Conservation (phyloP, 805 yeast genomes). For the Isabelozyma rhagii region DNA sequence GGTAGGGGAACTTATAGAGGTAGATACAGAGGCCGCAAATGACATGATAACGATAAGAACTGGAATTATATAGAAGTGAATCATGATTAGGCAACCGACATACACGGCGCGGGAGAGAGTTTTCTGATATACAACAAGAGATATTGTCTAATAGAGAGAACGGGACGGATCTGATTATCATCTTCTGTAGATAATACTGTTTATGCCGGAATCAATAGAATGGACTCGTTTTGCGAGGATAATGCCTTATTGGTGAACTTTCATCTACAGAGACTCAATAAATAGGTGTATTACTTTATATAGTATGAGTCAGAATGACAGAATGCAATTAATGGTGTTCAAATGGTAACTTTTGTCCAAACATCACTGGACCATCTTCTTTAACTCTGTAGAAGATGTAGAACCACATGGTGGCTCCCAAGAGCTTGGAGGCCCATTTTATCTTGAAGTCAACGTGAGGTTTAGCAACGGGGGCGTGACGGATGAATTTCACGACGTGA, state of each 20-base stretch:
- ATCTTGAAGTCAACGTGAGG: conserved; percentile 63
- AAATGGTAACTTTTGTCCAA: conserved; percentile 41
- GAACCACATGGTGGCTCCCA: conserved; percentile 89
- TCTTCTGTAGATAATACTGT: too few relatives aligned
- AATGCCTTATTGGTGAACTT: too few relatives aligned
- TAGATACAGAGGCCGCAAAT: conserved; percentile 7
- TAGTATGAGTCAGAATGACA: background rate
- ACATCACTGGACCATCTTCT: conserved; percentile 65
- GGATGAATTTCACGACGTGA: conserved; percentile 38
- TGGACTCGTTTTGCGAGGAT: too few relatives aligned
- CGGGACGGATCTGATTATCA: too few relatives aligned
- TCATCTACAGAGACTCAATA: background rate
- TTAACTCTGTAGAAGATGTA: conserved; percentile 80
- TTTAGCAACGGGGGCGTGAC: conserved; percentile 60
- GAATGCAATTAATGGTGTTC: conserved; percentile 26
- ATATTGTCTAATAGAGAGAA: too few relatives aligned
- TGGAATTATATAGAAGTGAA: background rate
- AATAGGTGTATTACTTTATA: background rate
- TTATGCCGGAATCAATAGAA: too few relatives aligned
- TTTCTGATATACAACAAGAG: too few relatives aligned
- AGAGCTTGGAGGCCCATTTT: conserved; percentile 56
- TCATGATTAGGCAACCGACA: background rate
- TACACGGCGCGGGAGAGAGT: background rate
- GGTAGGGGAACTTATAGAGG: conserved; percentile 9
- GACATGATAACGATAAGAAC: conserved; percentile 4